Evolutionary conservation across 2,329 filamentous ascomycete genomes (phyloP).

Genomic region (Penicillium sp.): DNA sequence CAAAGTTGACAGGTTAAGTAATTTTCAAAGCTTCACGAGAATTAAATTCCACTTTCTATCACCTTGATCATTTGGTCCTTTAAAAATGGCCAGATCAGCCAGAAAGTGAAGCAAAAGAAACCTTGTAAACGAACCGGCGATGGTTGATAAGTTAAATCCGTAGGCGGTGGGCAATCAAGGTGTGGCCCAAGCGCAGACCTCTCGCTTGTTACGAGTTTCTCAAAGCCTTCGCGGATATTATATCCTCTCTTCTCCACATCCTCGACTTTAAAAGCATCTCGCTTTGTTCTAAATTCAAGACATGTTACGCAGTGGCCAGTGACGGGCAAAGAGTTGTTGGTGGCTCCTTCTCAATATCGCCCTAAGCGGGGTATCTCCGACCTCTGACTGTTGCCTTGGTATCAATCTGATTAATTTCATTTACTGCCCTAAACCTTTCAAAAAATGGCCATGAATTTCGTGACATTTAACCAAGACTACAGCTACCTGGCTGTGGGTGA

Average conservation of each 20-base stretch:
- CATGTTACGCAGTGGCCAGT: conserved; percentile 19
- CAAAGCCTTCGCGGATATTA: conserved; percentile 11
- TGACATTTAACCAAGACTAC: conserved; percentile 99
- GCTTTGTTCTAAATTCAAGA: background rate
- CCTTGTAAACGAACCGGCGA: background rate
- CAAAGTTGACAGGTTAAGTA: background rate
- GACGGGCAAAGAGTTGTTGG: conserved; percentile 21
- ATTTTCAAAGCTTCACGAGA: background rate
- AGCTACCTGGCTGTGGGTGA: conserved; percentile 91
- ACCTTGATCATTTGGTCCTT: too few species aligned
- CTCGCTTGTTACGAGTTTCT: conserved; percentile 32
- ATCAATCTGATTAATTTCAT: conserved; percentile 12
- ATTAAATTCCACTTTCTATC: background rate
- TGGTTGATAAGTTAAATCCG: conserved; percentile 13
- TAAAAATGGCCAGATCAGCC: background rate
- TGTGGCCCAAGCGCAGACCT: conserved; percentile 39
- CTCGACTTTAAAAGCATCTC: background rate
- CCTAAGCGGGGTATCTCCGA: conserved; percentile 20
- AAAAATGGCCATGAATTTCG: conserved; percentile 85
- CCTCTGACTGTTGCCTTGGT: conserved; percentile 14
- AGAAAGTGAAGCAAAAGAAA: conserved; percentile 5
- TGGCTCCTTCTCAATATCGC: conserved; percentile 8
- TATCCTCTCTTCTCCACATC: conserved; percentile 4
- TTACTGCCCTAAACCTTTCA: background rate
- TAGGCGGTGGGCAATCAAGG: conserved; percentile 33